Evolutionary conservation across 208 protist species (phyloP).

Genomic region (Wallacemonas sp.): DNA sequence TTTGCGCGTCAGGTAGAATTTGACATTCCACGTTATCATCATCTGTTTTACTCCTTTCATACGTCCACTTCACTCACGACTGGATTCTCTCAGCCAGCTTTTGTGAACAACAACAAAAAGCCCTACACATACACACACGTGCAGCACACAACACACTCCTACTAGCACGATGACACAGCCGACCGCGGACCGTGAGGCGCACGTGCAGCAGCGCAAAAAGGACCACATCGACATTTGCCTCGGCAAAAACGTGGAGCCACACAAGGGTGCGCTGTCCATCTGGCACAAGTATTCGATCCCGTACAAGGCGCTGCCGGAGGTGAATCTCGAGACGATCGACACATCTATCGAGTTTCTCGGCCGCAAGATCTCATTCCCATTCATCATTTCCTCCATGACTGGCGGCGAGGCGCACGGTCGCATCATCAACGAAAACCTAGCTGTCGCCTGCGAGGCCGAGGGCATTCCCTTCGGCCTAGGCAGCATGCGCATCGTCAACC

Average conservation of each 20-base stretch:
- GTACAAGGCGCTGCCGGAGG: conserved; percentile 88
- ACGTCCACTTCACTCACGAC: too few species aligned
- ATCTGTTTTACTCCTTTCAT: too few species aligned
- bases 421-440: conserved; percentile 92
- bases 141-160: too few species aligned
- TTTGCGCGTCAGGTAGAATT: too few species aligned
- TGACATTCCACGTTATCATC: too few species aligned
- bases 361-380: conserved; percentile 78
- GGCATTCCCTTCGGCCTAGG: conserved; percentile 88
- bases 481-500: conserved; percentile 91
- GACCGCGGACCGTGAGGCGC: conserved; percentile 58
- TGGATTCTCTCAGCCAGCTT: too few species aligned
- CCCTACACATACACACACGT: too few species aligned
- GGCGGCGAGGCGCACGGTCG: conserved; percentile 89
- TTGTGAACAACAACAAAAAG: too few species aligned
- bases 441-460: conserved; percentile 87
- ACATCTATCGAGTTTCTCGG: conserved; percentile 75
- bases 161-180: background rate
- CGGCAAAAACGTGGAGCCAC: conserved; percentile 81
- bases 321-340: conserved; percentile 79
- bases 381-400: conserved; percentile 92
- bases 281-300: conserved; percentile 84
- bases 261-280: conserved; percentile 57
- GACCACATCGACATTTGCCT: conserved; percentile 93
- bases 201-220: conserved; percentile 80